These are phyloP conservation scores for Oryza officinalis DNA, from an alignment of 176 grass and related monocot species.

Conservation along the genomic window DNA sequence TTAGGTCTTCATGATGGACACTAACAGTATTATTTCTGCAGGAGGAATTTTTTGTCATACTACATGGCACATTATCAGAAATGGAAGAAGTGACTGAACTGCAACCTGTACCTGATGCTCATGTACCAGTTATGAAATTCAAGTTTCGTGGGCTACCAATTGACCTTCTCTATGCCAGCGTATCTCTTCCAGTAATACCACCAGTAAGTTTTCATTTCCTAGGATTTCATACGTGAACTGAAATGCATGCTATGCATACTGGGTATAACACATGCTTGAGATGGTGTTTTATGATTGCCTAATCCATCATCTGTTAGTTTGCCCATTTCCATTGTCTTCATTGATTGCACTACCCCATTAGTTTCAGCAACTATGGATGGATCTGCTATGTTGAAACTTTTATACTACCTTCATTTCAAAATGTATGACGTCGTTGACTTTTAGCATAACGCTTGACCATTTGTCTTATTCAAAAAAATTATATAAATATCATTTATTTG, in stretches of 20 bases:
- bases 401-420: background rate
- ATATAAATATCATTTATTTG: no score
- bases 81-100: slow-evolving; percentile 85
- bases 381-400: slow-evolving; percentile 10
- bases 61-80: slow-evolving; percentile 67
- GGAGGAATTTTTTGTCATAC: slow-evolving; percentile 91
- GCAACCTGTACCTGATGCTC: slow-evolving; percentile 88
- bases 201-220: slow-evolving; percentile 52
- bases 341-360: background rate
- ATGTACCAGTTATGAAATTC: slow-evolving; percentile 96
- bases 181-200: slow-evolving; percentile 88
- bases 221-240: slow-evolving; percentile 13
- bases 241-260: slow-evolving; percentile 1
- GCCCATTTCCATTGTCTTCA: slow-evolving; percentile 3
- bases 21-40: slow-evolving; percentile 48
- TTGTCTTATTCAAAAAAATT: no score
- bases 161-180: slow-evolving; percentile 94
- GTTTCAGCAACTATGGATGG: background rate
- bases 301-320: slow-evolving; percentile 26
- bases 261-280: background rate
- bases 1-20: slow-evolving; percentile 1
- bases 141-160: slow-evolving; percentile 91
- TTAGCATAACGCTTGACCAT: no score
- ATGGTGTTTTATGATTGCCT: slow-evolving; percentile 28
- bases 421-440: no score